Evolutionary conservation across 345 rosid genomes (phyloP).

Genomic region (Salix caprea): DNA sequence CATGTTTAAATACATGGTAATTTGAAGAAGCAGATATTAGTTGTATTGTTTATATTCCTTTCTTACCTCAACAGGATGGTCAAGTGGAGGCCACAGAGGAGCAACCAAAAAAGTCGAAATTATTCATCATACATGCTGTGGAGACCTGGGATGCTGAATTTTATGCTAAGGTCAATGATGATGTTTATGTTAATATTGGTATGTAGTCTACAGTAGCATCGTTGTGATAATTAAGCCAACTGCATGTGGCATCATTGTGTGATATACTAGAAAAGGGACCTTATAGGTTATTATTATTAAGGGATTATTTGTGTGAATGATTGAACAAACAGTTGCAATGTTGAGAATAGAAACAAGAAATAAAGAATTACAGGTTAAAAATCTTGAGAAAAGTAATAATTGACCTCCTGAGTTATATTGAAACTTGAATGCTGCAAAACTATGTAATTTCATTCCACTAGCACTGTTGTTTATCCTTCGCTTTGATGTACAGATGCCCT

Average conservation of each 20-base stretch:
- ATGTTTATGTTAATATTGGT: conserved; percentile 74
- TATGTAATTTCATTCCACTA: background rate
- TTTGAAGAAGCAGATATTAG: background rate
- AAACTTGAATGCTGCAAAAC: background rate
- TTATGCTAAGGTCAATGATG: conserved; percentile 73
- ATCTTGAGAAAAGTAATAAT: background rate
- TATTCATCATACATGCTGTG: conserved; percentile 43
- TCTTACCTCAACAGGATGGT: conserved; percentile 42
- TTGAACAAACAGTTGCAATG: background rate
- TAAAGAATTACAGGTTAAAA: background rate
- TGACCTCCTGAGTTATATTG: background rate
- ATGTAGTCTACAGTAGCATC: conserved; percentile 21
- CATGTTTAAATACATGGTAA: background rate
- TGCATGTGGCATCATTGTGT: background rate
- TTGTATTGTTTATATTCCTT: background rate
- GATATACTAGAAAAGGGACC: background rate
- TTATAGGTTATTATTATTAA: background rate
- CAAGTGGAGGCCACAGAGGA: conserved; percentile 59
- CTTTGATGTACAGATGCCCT: conserved; percentile 47
- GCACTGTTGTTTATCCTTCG: conserved; percentile 1
- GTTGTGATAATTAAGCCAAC: background rate
- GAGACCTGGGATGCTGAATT: conserved; percentile 73
- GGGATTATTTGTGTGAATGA: background rate
- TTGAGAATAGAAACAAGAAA: background rate
- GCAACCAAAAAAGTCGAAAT: conserved; percentile 45